Evolutionary conservation across 768 basidiomycete species (phyloP), one percentile per base, ranked within the genome.

Genomic region (Trametes gibbosa): DNA sequence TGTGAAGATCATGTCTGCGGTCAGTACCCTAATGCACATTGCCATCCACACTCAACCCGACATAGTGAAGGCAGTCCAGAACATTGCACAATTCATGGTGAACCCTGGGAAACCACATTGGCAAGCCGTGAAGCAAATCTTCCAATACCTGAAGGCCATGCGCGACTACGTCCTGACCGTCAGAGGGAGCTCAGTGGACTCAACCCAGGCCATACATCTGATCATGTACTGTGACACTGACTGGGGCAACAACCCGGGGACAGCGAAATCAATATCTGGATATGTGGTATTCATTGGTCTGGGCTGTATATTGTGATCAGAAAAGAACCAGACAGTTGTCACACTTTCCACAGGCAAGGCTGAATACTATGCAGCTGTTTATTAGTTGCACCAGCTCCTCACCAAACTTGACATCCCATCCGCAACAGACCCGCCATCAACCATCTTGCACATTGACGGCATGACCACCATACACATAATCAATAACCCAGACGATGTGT

Each of bases 41-140:
- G n/a, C n/a, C n/a, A n/a, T n/a, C n/a, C n/a, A n/a, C n/a, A 74
- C 74, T 0, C 68, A 72, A 1, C 77, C 77, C 1, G 76, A 81
- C 59, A 78, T 80, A 41, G 62, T 74, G 0, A 76, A 68, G 56
- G 67, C 76, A 0, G 73, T 77, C 5, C 58, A 65, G 1, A 56
- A 59, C 0, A 60, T 80, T 0, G 61, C 69, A 8, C 74, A 73
- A 23, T 79, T 74, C 64, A 61, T 66, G 9, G 40, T 54, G 1
- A 73, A 75, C 53, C 77, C 76, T 0, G 64, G 62, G 9, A 34
- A 40, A 1, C 53, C n/a, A n/a, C n/a, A n/a, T n/a, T n/a, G n/a
- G n/a, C n/a, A n/a, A n/a, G n/a, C n/a, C n/a, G n/a, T n/a, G 8
- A 76, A 76, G 53, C 70, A 69, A n/a, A 58, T 81, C 21, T 69